These are phyloP conservation scores for Lithocarpus polystachyus DNA, from an alignment of 306 rosid genomes.

Conservation along the genomic window DNA sequence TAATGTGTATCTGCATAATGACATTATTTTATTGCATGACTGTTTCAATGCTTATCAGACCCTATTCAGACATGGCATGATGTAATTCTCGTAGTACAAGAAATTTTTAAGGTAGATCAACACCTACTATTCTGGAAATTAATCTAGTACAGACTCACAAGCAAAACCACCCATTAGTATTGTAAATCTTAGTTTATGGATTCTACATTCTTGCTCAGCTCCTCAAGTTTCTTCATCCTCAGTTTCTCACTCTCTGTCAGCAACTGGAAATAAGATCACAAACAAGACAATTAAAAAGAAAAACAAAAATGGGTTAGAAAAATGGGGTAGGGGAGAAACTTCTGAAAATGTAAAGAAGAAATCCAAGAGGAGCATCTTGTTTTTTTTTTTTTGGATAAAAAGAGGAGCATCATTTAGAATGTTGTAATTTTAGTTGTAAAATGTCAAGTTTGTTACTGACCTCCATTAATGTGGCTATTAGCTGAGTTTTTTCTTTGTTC, in stretches of 20 bases:
- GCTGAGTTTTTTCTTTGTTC: constrained; percentile 75
- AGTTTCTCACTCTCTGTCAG: constrained; percentile 71
- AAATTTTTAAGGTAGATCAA: not conserved
- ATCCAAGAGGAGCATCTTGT: not conserved
- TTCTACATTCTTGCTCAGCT: constrained; percentile 65
- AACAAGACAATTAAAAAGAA: not conserved
- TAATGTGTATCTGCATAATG: not conserved
- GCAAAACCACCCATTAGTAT: not conserved
- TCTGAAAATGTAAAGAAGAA: not conserved
- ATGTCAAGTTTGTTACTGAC: constrained; percentile 22
- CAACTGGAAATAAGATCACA: constrained; percentile 42
- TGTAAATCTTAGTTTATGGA: constrained; percentile 27
- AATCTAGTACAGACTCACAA: not conserved
- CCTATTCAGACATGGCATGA: no score
- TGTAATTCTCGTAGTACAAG: no score
- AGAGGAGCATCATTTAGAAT: not conserved
- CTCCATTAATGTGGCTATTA: constrained; percentile 66
- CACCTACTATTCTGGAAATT: not conserved
- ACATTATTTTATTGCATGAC: no score
- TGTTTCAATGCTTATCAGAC: no score
- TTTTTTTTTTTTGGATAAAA: not conserved
- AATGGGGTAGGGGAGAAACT: not conserved
- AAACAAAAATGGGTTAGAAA: not conserved
- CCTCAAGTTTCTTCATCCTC: constrained; percentile 82
- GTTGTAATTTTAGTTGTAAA: not conserved